Evolutionary conservation across 2,329 filamentous ascomycete species (phyloP).

Genomic region (Fusarium gaditjirri): DNA sequence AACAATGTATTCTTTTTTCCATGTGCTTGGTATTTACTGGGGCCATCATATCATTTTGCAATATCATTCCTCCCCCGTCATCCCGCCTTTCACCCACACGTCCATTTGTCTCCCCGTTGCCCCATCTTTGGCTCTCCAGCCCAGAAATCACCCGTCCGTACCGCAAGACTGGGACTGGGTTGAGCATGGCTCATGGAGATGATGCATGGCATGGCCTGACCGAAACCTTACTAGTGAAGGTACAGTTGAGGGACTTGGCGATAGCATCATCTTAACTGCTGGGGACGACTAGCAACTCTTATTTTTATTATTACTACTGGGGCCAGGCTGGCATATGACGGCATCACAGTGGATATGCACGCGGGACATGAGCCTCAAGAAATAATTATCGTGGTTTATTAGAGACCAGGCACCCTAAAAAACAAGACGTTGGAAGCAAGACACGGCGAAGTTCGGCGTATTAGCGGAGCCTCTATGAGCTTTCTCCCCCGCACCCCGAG

Average conservation of each 20-base stretch:
- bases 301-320: conserved; percentile 1
- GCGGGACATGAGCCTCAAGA: conserved; percentile 14
- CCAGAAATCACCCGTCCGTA: conserved; percentile 28
- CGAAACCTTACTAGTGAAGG: conserved; percentile 28
- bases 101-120: conserved; percentile 24
- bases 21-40: conserved; percentile 13
- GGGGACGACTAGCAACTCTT: not conserved
- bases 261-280: conserved; percentile 22
- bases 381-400: not conserved
- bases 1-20: not conserved
- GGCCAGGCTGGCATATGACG: conserved; percentile 30
- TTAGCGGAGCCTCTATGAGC: conserved; percentile 41
- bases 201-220: conserved; percentile 39
- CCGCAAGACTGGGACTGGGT: conserved; percentile 31
- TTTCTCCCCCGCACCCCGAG: conserved; percentile 43
- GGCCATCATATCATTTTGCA: conserved; percentile 28
- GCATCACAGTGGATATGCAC: conserved; percentile 26
- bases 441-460: conserved; percentile 42
- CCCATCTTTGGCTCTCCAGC: conserved; percentile 24
- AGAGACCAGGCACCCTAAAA: not conserved
- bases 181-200: conserved; percentile 33
- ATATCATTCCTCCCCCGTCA: conserved; percentile 30
- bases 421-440: conserved; percentile 28
- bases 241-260: conserved; percentile 9
- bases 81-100: conserved; percentile 38